Evolutionary conservation across 257 asterid species (phyloP).

Genomic region (Scutellaria barbata): DNA sequence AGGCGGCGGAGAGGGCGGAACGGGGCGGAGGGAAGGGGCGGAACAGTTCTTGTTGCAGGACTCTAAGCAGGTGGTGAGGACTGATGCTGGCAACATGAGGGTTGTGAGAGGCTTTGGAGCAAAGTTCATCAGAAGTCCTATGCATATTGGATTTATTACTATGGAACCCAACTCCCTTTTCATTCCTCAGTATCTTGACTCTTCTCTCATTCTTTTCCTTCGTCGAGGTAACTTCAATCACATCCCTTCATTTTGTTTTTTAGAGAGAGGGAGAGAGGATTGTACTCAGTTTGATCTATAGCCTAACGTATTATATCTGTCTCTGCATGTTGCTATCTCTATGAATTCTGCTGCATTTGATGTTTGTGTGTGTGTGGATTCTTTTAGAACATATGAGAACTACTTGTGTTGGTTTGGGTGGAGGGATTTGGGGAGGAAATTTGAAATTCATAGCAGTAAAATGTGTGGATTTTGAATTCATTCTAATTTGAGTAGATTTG

Average conservation of each 20-base stretch:
- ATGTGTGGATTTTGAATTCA: too few species aligned
- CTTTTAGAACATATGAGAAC: too few species aligned
- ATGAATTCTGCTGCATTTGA: too few species aligned
- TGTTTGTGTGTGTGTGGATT: background rate
- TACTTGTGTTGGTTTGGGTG: too few species aligned
- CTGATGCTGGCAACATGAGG: constrained; percentile 76
- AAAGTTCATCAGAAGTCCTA: constrained; percentile 35
- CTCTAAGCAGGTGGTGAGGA: constrained; percentile 53
- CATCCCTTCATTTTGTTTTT: background rate
- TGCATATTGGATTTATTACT: constrained; percentile 77
- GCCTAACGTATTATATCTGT: too few species aligned
- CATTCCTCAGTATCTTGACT: constrained; percentile 89
- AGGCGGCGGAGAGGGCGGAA: constrained; percentile 39
- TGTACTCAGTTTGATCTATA: too few species aligned
- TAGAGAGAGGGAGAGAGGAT: too few species aligned
- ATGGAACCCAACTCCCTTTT: constrained; percentile 84
- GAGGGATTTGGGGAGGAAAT: too few species aligned
- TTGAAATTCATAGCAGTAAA: too few species aligned
- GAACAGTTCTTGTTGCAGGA: constrained; percentile 62
- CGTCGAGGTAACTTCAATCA: constrained; percentile 54
- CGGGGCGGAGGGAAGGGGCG: constrained; percentile 42
- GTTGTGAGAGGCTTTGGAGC: constrained; percentile 55
- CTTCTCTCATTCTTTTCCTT: constrained; percentile 70
- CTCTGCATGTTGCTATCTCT: too few species aligned
- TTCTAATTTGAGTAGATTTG: too few species aligned